phyloP scores from a whole-genome alignment of 306 rosid species.

The Pueraria montana region DNA sequence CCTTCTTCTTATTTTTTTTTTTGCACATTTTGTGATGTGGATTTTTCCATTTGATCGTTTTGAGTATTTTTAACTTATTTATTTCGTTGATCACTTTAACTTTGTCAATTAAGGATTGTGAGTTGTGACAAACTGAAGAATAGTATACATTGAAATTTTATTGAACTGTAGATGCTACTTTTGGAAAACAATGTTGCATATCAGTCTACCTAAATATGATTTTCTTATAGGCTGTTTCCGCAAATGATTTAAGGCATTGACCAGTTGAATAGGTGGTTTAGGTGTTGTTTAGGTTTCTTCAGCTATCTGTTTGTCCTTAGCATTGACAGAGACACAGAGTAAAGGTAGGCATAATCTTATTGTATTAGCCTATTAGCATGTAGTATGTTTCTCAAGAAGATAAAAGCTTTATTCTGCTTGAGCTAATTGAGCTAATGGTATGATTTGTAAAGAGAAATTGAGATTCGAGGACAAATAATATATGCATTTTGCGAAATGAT shows the following conservation, averaged over 20 bases:
- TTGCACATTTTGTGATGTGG: neutral
- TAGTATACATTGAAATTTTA: neutral
- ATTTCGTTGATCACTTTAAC: slow-evolving; percentile 17
- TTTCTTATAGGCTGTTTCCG: too few relatives aligned
- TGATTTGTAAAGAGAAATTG: neutral
- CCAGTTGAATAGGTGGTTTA: too few relatives aligned
- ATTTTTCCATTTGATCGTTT: neutral
- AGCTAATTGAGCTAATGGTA: neutral
- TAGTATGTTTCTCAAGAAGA: neutral
- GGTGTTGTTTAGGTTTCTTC: too few relatives aligned
- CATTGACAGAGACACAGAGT: too few relatives aligned
- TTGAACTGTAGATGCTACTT: neutral
- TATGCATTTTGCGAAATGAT: too few relatives aligned
- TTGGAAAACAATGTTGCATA: neutral
- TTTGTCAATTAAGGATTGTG: neutral
- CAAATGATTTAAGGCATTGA: too few relatives aligned
- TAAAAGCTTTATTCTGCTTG: neutral
- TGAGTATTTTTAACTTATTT: neutral
- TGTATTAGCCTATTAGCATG: neutral
- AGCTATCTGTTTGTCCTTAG: too few relatives aligned
- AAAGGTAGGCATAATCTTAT: too few relatives aligned
- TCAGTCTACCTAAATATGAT: too few relatives aligned
- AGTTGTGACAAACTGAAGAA: neutral
- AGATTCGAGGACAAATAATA: neutral
- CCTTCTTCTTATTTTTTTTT: neutral